Evolutionary conservation across 1,284 basidiomycete species (phyloP), one percentile per base, ranked within the genome.

Genomic region (Ceratobasidium sp.): DNA sequence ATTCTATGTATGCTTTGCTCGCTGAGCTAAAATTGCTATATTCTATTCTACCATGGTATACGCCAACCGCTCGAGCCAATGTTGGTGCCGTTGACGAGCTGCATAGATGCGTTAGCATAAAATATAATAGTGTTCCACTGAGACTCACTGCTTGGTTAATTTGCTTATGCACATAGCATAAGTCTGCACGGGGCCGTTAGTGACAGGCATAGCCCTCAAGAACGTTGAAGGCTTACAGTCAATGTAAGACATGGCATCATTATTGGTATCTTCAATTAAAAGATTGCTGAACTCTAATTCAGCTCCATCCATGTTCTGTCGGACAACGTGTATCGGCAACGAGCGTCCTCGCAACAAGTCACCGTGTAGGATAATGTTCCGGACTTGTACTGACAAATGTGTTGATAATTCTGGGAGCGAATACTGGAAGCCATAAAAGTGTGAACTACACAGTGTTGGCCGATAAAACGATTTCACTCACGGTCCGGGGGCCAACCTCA

Each of bases 241-340:
- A 6, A 91, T 82, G 82, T 96, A 96, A 0, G 91, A 90, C 88
- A 98, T 89, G 0, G 92, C 92, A 55, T 95, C 96, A 79, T 98
- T 98, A 81, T 99, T 99, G 80, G 92, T 89, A 82, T 99, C 98
- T 83, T 99, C 98, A 14, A 98, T 89, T 16, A 99, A 85, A 89
- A 97, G 93, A 83, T 99, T 98, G 75, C 93, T 95, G 78, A 97
- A 96, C 80, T 99, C 98, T 67, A 99, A 89, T 83, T 99, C 98
- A 73, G 90, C 86, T 11, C 91, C 96, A 80, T 99, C 98, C 79
- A 95, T 85, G 79, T 98, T 95, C 80, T 99, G 98, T 16, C 98
- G 87, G 0, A 94, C 94, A 58, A 98, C 86, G 44, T 90, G 83
- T 74, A 98, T 87, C 69, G 91, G 93, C 50, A 88, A 77, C 1